These are phyloP conservation scores for Aristolochia californica DNA, from an alignment of 164 flowering plant species.

Conservation along the genomic window DNA sequence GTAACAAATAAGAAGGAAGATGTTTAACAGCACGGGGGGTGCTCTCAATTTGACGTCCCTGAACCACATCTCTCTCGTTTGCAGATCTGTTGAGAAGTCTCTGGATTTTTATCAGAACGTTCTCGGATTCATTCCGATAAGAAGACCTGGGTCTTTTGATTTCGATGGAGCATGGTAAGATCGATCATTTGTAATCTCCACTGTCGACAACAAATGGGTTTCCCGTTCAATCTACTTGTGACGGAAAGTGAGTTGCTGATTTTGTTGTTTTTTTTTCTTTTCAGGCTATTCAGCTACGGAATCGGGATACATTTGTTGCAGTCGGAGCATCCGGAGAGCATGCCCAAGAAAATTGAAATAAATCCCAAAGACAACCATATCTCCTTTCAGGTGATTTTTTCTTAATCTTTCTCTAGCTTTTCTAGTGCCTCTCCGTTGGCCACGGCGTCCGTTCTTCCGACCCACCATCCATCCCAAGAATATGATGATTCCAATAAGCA, in stretches of 20 bases:
- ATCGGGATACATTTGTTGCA: slow-evolving; percentile 70
- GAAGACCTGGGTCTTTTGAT: slow-evolving; percentile 73
- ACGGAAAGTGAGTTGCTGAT: too few species aligned
- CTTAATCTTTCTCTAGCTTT: too few species aligned
- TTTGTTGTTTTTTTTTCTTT: neutral
- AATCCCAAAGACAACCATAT: slow-evolving; percentile 85
- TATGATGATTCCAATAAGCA: too few species aligned
- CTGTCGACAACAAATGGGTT: too few species aligned
- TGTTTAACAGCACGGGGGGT: slow-evolving; percentile 27
- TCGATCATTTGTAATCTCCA: neutral
- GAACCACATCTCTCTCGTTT: slow-evolving; percentile 68
- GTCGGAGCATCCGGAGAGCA: slow-evolving; percentile 43
- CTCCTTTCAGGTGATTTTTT: slow-evolving; percentile 74
- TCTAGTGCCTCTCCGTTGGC: too few species aligned
- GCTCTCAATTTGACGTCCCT: slow-evolving; percentile 50
- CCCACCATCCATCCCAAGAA: too few species aligned
- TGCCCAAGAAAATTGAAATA: slow-evolving; percentile 40
- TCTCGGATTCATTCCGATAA: slow-evolving; percentile 62
- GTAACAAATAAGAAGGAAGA: slow-evolving; percentile 5
- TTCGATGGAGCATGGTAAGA: slow-evolving; percentile 62
- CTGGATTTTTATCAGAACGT: slow-evolving; percentile 48
- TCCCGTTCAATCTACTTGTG: neutral
- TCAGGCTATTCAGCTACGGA: slow-evolving; percentile 60
- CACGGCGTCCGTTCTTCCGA: too few species aligned
- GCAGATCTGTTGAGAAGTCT: slow-evolving; percentile 55